Evolutionary conservation across 1,139 yeast genomes (phyloP).

Genomic region (Candida pseudoviswanathii): DNA sequence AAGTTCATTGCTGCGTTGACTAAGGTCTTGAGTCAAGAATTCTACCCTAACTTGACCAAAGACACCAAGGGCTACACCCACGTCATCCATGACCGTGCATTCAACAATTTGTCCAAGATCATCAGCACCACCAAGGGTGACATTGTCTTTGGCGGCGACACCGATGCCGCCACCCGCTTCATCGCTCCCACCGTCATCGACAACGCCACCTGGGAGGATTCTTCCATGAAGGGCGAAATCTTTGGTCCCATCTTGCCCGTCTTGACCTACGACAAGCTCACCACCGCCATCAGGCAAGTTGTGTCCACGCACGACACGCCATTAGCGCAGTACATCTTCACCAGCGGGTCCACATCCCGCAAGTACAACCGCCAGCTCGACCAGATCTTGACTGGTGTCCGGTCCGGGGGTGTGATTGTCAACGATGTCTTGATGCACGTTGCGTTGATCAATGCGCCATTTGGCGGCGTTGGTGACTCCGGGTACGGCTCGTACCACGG

Average conservation of each 20-base stretch:
- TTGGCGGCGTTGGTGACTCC: slow-evolving; percentile 88
- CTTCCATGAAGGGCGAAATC: slow-evolving; percentile 73
- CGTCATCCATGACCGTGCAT: slow-evolving; percentile 64
- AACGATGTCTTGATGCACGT: slow-evolving; percentile 79
- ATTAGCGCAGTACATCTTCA: slow-evolving; percentile 76
- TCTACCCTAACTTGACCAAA: slow-evolving; percentile 38
- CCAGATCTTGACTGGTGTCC: slow-evolving; percentile 50
- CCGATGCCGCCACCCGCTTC: slow-evolving; percentile 46
- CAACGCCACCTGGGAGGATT: slow-evolving; percentile 64
- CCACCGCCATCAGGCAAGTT: slow-evolving; percentile 50
- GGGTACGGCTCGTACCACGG: slow-evolving; percentile 90
- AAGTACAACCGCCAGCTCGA: slow-evolving; percentile 51
- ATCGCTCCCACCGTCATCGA: slow-evolving; percentile 77
- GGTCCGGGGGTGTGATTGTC: slow-evolving; percentile 75
- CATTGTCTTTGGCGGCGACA: slow-evolving; percentile 59
- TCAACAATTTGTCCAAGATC: slow-evolving; percentile 46
- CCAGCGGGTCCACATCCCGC: slow-evolving; percentile 42
- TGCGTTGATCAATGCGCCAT: slow-evolving; percentile 73
- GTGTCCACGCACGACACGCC: slow-evolving; percentile 74
- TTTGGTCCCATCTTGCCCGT: slow-evolving; percentile 90
- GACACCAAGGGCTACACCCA: slow-evolving; percentile 53
- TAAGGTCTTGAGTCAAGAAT: slow-evolving; percentile 43
- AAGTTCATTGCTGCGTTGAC: slow-evolving; percentile 51
- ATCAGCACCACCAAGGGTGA: slow-evolving; percentile 60
- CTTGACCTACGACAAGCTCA: slow-evolving; percentile 53